Evolutionary conservation across 2,329 filamentous ascomycete species (phyloP), one percentile per base, ranked within the genome.

Genomic region (Fusarium solani-melongenae): DNA sequence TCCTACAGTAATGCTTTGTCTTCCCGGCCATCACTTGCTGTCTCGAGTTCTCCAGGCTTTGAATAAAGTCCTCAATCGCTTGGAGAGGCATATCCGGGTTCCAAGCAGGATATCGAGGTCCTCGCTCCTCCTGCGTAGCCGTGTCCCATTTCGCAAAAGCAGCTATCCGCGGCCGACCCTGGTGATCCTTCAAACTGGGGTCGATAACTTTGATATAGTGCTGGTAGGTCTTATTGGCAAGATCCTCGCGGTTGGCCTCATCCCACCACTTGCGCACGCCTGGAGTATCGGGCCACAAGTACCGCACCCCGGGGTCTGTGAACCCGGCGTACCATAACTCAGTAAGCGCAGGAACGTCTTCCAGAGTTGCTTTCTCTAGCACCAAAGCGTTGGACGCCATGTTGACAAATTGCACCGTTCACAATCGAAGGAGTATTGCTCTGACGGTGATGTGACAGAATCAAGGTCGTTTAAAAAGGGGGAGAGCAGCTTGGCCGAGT

Each of bases 201-300:
- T 66, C 64, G 34, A 66, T 49, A 10, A 66, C 31, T 33, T 66
- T 66, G 34, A 66, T 62, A 46, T 66, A 66, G 53, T 62, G 57
- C 34, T 66, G 64, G 14, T 44, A 66, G 20, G 27, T 7, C 27
- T 62, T 61, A 49, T 55, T 62, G n/a, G 36, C 12, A 29, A 66
- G 29, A 36, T 66, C 64, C 29, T 34, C n/a, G 46, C 64, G 57
- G 36, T 66, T 66, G 34, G 64, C 58, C 5, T 66, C 58, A 59
- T 66, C 57, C 64, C 64, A 66, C 64, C 64, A 66, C 44, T 55
- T 55, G 20, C 57, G 64, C 38, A 66, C 46, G 12, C 57, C 44
- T 31, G 64, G 44, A 41, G 64, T 66, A 27, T 66, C 58, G 22
- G 64, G 64, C 64, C 64, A 66, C 36, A 66, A 15, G 44, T 27